Base-by-base conservation (phyloP, 225 moss, liverwort and hornwort genomes). In the Pleurozium schreberi region DNA sequence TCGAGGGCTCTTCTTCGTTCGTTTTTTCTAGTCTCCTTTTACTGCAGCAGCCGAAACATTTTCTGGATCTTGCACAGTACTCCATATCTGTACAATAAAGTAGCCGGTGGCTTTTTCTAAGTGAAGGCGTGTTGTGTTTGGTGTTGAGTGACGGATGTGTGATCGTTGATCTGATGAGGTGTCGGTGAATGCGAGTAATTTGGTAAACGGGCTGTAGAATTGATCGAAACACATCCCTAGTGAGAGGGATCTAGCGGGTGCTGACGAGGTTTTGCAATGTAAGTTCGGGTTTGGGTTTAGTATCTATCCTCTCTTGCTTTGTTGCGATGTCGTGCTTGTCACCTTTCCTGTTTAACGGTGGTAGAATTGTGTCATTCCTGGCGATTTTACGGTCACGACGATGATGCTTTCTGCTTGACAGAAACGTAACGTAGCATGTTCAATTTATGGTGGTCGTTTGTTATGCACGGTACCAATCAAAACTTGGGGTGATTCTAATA, bases 81-180 rank as follows among this genome's bases (percentile, higher is more conserved):
- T 75, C 42, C 15, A 70, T 80, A 85, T 82, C 80, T 88, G 84
- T 90, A 90, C 74, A 93, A 91, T 93, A 87, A 91, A 93, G 90
- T 79, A 86, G 75, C 78, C 69, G 47, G 67, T 84, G 83, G 73
- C 65, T 83, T 70, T 74, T 55, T 50, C 31, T 26, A 52, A 75
- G 33, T 25, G 64, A 15, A 62, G 59, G 68, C 67, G 71, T 53
- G 61, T 42, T 70, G 60, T 85, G 50, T 60, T 59, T 67, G 50
- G 15, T 78, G 67, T 75, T 47, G 74, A 60, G 73, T 60, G 34
- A 42, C 30, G 59, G 45, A 59, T 31, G 50, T 36, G 64, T 79
- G 74, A 58, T 63, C 43, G 57, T 82, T 82, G 85, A 57, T 65
- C 49, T 50, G 80, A 80, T 36, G 80, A 64, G 63, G 84, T 80